Evolutionary conservation across 371 early-diverging fungal species (phyloP).

Genomic region (Lichtheimia hyalospora): DNA sequence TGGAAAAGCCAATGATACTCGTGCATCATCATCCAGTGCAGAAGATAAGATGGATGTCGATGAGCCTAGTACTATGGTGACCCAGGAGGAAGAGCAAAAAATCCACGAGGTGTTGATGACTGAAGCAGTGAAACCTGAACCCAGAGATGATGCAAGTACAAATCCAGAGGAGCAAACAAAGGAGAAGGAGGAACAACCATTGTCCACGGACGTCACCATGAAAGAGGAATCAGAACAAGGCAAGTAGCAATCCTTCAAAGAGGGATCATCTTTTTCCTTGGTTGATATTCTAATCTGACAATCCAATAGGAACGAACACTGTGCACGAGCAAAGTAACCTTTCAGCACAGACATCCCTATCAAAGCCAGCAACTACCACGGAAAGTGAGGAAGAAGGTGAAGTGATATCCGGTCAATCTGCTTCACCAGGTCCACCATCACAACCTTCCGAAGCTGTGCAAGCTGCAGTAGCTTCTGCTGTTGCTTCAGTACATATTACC

Average conservation of each 20-base stretch:
- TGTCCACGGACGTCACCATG: not conserved
- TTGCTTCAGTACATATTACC: not conserved
- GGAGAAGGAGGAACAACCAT: not conserved
- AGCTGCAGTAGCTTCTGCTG: constrained; percentile 6
- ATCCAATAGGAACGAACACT: not conserved
- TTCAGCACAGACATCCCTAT: not conserved
- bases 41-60: constrained; percentile 16
- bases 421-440: constrained; percentile 19
- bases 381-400: constrained; percentile 51
- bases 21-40: constrained; percentile 14
- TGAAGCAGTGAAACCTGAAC: constrained; percentile 28
- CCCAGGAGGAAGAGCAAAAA: constrained; percentile 36
- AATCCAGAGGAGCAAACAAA: not conserved
- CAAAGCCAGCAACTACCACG: constrained; percentile 2
- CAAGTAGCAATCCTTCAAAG: not conserved
- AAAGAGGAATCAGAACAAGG: constrained; percentile 9
- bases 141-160: constrained; percentile 9
- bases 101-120: constrained; percentile 28
- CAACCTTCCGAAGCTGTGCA: constrained; percentile 4
- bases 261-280: too few species aligned
- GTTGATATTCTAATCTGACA: not conserved
- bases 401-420: constrained; percentile 31
- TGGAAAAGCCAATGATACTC: constrained; percentile 13
- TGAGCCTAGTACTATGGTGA: constrained; percentile 11
- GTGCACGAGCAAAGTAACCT: not conserved